These are phyloP conservation scores for Sphaerulina vaccinii DNA, from an alignment of 2,329 filamentous ascomycete species.

Conservation along the genomic window DNA sequence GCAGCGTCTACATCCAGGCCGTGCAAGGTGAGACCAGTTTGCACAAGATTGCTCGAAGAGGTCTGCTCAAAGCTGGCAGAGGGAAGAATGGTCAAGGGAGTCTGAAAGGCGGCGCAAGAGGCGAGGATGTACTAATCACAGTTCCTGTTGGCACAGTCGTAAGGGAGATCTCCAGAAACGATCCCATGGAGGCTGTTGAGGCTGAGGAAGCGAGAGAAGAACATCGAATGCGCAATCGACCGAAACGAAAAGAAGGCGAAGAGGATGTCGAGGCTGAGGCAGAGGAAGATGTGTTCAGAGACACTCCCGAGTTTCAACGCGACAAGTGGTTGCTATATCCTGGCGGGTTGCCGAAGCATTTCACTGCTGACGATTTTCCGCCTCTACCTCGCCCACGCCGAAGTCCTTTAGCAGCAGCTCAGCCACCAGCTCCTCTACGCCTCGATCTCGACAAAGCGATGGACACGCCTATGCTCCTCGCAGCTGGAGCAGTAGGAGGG, in stretches of 20 bases:
- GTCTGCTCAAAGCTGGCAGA: slow-evolving; percentile 69
- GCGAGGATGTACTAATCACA: slow-evolving; percentile 81
- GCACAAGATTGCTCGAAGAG: slow-evolving; percentile 80
- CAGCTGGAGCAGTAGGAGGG: slow-evolving; percentile 83
- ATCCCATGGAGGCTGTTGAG: slow-evolving; percentile 72
- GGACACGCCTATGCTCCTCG: slow-evolving; percentile 78
- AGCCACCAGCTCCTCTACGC: slow-evolving; percentile 69
- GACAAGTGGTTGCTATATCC: slow-evolving; percentile 88
- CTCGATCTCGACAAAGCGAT: slow-evolving; percentile 65
- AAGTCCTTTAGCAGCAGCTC: slow-evolving; percentile 60
- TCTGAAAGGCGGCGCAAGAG: slow-evolving; percentile 70
- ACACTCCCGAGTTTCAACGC: slow-evolving; percentile 3
- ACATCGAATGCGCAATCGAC: slow-evolving; percentile 34
- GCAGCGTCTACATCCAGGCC: slow-evolving; percentile 92
- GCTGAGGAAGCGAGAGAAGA: slow-evolving; percentile 16
- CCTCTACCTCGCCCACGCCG: slow-evolving; percentile 55
- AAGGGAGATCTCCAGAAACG: slow-evolving; percentile 73
- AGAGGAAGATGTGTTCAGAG: neutral
- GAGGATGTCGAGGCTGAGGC: slow-evolving; percentile 36
- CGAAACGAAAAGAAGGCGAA: slow-evolving; percentile 41
- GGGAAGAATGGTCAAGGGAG: slow-evolving; percentile 79
- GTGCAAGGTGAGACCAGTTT: slow-evolving; percentile 86
- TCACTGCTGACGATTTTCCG: slow-evolving; percentile 59
- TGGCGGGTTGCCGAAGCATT: slow-evolving; percentile 71
- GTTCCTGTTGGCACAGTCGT: slow-evolving; percentile 93